Percentiles rank a stretch among this genome's conserved stretches.
Evolutionary conservation across 2,329 filamentous ascomycete genomes (phyloP).

Genomic region (Colletotrichum gigasporum): DNA sequence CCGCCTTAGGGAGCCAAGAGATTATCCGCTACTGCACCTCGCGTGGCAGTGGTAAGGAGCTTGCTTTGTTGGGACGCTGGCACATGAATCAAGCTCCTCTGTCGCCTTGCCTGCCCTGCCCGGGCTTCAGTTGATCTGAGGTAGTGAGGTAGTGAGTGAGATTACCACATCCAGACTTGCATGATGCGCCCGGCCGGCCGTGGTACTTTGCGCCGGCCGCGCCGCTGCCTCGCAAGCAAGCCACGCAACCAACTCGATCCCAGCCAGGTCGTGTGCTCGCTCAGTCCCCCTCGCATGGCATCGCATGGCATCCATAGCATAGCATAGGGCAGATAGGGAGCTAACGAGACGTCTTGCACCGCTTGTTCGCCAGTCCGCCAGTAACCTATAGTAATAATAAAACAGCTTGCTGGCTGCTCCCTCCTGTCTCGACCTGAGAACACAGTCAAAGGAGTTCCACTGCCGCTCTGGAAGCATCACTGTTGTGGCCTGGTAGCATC

Average conservation of each 20-base stretch:
- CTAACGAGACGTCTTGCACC: not conserved
- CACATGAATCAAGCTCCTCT: not conserved
- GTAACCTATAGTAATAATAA: too few species aligned
- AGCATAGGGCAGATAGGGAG: not conserved
- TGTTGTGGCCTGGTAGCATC: too few species aligned
- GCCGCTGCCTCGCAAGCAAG: slow-evolving; percentile 2
- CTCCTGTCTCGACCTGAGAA: too few species aligned
- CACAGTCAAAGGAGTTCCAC: too few species aligned
- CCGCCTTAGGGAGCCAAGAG: slow-evolving; percentile 20
- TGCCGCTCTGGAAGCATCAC: too few species aligned
- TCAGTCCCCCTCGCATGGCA: not conserved
- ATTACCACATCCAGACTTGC: not conserved
- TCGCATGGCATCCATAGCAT: not conserved
- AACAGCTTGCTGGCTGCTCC: too few species aligned
- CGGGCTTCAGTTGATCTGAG: not conserved
- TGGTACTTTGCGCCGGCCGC: not conserved
- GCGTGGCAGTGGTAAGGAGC: slow-evolving; percentile 2
- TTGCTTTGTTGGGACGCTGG: not conserved
- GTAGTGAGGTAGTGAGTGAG: not conserved
- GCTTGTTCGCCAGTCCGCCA: not conserved
- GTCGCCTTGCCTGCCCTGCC: not conserved
- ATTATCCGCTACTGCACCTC: slow-evolving; percentile 26
- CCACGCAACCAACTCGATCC: not conserved
- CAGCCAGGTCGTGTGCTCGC: slow-evolving; percentile 21
- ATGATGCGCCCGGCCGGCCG: slow-evolving; percentile 2